Evolutionary conservation across 257 asterid species (phyloP), one percentile per base, ranked within the genome.

Genomic region (Echium plantagineum): DNA sequence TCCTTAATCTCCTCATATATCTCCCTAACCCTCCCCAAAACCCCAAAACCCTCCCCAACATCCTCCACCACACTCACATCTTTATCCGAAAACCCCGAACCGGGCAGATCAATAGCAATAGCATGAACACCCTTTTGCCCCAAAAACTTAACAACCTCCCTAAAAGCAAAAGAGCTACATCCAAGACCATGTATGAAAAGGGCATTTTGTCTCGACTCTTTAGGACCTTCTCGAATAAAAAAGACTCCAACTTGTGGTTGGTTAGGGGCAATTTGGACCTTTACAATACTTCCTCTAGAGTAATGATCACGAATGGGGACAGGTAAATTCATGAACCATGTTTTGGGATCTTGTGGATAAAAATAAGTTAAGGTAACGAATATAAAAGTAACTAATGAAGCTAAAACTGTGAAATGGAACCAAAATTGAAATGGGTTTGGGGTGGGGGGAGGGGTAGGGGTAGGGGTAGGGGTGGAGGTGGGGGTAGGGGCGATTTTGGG

Each of bases 21-120:
- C 49, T 76, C 84, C 88, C 75, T 69, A 66, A 84, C 20, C 49
- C 76, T 63, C 35, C 71, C 69, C 1, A 85, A 42, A 52, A 67
- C 63, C 63, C 85, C 79, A 62, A 42, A 60, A 63, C 64, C 74
- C 62, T 58, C 72, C 24, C 72, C 84, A 66, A 7, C 75, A 64
- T 90, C 96, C 54, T 85, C 95, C 60, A 68, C 69, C 61, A 82
- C 89, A 61, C 52, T 75, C 64, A 74, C 38, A 5, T 86, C 77
- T 73, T 83, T 90, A 59, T 87, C 96, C 0, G 98, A 90, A 68
- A 90, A 90, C 10, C 98, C 98, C 8, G 95, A 87, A 30, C 98
- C 96, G 0, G 98, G 98, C 5, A 87, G 84, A 79, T 90, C 98
- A 42, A 90, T 69, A 6, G 98, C 93, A 46, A 81, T 77, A 19